A percentile compares a stretch with the other conserved stretches of the same genome.
Evolutionary conservation across 106 monocot genomes (phyloP).

Genomic region (Narthecium ossifragum): DNA sequence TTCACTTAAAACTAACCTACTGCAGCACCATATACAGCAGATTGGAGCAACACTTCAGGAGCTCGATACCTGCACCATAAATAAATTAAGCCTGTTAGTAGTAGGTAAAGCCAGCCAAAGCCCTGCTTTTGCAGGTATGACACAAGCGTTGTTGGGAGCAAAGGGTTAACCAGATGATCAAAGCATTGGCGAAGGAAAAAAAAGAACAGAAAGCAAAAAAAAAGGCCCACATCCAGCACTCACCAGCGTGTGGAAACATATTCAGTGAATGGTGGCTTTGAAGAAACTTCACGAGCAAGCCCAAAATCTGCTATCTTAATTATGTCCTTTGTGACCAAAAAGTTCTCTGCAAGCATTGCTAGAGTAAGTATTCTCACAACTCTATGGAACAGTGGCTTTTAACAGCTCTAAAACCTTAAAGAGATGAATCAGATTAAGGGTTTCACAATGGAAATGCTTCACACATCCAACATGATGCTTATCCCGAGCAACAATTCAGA

Average conservation of each 20-base stretch:
- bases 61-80: conserved; percentile 33
- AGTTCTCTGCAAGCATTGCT: conserved; percentile 35
- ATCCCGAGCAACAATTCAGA: too few species aligned
- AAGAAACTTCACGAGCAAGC: conserved; percentile 43
- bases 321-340: conserved; percentile 29
- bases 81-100: not conserved
- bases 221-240: not conserved
- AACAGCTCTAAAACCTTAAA: too few species aligned
- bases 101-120: not conserved
- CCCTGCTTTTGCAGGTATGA: too few species aligned
- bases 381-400: too few species aligned
- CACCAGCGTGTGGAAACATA: conserved; percentile 54
- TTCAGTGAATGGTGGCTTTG: conserved; percentile 41
- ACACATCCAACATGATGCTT: too few species aligned
- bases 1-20: conserved; percentile 25
- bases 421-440: too few species aligned
- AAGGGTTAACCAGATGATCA: too few species aligned
- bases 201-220: not conserved
- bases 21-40: conserved; percentile 36
- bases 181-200: too few species aligned
- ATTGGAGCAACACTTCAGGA: conserved; percentile 48
- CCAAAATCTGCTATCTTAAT: conserved; percentile 57
- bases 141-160: too few species aligned
- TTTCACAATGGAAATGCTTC: too few species aligned
- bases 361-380: too few species aligned